Base-by-base conservation (phyloP, 1,139 yeast genomes). In the Hansenula anomala region DNA sequence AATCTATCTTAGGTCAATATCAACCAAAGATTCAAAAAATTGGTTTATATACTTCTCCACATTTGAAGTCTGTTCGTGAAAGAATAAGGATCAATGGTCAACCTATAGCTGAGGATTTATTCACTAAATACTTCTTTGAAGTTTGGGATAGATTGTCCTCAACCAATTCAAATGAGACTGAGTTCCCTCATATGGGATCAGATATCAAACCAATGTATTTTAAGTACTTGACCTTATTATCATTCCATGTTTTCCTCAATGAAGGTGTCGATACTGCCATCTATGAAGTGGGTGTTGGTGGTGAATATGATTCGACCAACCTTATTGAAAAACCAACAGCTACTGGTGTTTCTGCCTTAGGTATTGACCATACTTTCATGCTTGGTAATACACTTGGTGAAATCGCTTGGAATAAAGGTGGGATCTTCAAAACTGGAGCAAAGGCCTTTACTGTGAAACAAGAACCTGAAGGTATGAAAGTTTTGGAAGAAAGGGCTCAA, bases 211-310 rank as follows among this genome's bases (percentile, higher is more conserved):
- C 99, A 16, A 92, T 89, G 61, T 94, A 94, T 60, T 94, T 94
- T 69, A 82, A 95, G 56, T 92, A 79, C 60, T 67, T 94, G 59
- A 94, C 99, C 0, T 63, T 94, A 18, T 63, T 94, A 41, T 88
- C 97, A 2, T 92, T 88, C 66, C 97, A 94, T 58, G 85, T 88
- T 2, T 94, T 94, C 54, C 59, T 88, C 64, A 72, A 78, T 44
- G 98, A 92, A 61, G 85, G 87, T 1, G 90, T 94, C 22, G 87
- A 89, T 54, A 78, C 96, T 15, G 97, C 98, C 12, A 83, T 94
- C 33, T 88, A 87, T 55, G 99, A 94, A 60, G 98, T 94, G 20
- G 99, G 99, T 14, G 95, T 94, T 38, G 99, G 99, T 23, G 99
- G 99, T 11, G 94, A 87, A 56, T 87, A 79, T 56, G 99, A 94